These are phyloP conservation scores for Saccharomycopsis schoenii DNA, from an alignment of 805 yeast species.

Conservation along the genomic window DNA sequence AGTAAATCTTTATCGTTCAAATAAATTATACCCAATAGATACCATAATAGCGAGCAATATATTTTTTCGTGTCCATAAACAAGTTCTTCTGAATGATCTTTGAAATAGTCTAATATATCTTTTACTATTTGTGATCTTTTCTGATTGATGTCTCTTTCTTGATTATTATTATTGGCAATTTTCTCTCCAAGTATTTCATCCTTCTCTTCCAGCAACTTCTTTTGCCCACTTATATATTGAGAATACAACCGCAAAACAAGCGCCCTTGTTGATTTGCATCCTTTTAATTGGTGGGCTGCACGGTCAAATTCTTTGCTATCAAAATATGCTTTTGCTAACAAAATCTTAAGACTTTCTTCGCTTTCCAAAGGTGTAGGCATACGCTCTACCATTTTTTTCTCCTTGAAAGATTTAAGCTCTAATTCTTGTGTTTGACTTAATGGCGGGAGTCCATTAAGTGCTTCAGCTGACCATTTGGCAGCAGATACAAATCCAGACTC, in stretches of 20 bases:
- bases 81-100: constrained; percentile 3
- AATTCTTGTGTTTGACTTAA: constrained; percentile 20
- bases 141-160: constrained; percentile 29
- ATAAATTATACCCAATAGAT: constrained; percentile 60
- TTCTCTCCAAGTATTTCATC: constrained; percentile 50
- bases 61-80: not conserved
- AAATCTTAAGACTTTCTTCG: constrained; percentile 35
- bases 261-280: constrained; percentile 41
- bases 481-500: constrained; percentile 13
- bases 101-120: constrained; percentile 1
- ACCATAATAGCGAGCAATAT: constrained; percentile 39
- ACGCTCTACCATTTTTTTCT: constrained; percentile 3
- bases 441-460: constrained; percentile 47
- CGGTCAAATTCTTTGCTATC: constrained; percentile 80
- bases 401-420: not conserved
- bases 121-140: not conserved
- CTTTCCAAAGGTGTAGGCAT: constrained; percentile 12
- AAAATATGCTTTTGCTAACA: constrained; percentile 65
- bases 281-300: constrained; percentile 49
- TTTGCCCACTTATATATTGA: constrained; percentile 67
- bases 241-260: constrained; percentile 61
- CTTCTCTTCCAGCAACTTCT: constrained; percentile 55
- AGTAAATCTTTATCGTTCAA: constrained; percentile 50
- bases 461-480: constrained; percentile 82
- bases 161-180: constrained; percentile 30